Evolutionary conservation across 202 grass and related monocot genomes (phyloP).

Genomic region (Schoenoplectus triqueter): DNA sequence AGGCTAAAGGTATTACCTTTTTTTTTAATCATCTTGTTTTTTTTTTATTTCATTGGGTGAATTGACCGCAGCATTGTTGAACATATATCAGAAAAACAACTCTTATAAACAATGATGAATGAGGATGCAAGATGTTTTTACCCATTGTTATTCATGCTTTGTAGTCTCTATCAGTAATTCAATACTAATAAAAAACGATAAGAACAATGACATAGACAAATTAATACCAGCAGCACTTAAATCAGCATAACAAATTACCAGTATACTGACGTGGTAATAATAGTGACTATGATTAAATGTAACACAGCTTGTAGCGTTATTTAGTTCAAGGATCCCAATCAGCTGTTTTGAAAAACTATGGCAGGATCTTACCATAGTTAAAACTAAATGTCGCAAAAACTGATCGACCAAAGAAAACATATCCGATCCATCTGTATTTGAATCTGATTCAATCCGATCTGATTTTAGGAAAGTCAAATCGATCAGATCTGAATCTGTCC

Average conservation of each 20-base stretch:
- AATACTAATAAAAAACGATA: not conserved
- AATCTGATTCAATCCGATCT: too few relatives aligned
- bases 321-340: not conserved
- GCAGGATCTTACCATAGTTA: too few relatives aligned
- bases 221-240: not conserved
- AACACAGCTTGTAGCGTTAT: not conserved
- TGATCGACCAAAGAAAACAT: too few relatives aligned
- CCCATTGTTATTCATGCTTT: constrained; percentile 14
- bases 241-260: not conserved
- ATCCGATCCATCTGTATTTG: too few relatives aligned
- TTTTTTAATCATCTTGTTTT: not conserved
- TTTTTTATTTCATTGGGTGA: not conserved
- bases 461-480: too few relatives aligned
- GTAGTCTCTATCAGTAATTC: not conserved
- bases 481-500: too few relatives aligned
- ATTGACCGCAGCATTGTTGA: not conserved
- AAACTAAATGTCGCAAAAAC: too few relatives aligned
- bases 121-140: not conserved
- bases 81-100: not conserved
- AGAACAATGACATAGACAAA: not conserved
- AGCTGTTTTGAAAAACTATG: too few relatives aligned
- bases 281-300: too few relatives aligned
- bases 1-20: not conserved
- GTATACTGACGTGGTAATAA: not conserved
- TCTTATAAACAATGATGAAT: constrained; percentile 2